phyloP scores from a whole-genome alignment of 1,284 basidiomycete species.

The Taiwanofungus camphoratus region DNA sequence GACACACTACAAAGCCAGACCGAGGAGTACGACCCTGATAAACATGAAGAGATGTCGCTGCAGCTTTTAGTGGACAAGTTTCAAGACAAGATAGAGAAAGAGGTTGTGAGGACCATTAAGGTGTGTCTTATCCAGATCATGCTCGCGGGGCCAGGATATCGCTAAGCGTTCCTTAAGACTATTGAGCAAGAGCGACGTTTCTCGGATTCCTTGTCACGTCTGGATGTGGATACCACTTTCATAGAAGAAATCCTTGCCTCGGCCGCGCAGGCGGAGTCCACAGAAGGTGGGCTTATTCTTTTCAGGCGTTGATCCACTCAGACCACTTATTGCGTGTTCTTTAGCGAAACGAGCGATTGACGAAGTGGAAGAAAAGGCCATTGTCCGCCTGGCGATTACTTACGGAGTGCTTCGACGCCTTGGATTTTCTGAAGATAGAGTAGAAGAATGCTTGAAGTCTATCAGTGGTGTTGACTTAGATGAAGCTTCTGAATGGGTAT shows the following conservation, averaged over 20 bases:
- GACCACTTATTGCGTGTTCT: constrained; percentile 4
- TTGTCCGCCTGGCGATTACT: constrained; percentile 70
- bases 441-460: constrained; percentile 62
- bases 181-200: constrained; percentile 83
- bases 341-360: constrained; percentile 37
- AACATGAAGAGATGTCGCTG: constrained; percentile 49
- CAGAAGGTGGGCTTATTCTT: constrained; percentile 30
- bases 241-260: constrained; percentile 58
- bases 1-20: constrained; percentile 8
- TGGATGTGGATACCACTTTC: constrained; percentile 61
- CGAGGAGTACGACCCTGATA: constrained; percentile 32
- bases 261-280: constrained; percentile 31
- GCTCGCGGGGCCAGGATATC: neutral
- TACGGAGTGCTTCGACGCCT: constrained; percentile 81
- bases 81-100: constrained; percentile 88
- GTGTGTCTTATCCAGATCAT: constrained; percentile 25
- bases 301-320: neutral
- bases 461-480: constrained; percentile 76
- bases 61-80: constrained; percentile 74
- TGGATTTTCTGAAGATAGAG: constrained; percentile 72
- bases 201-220: constrained; percentile 56
- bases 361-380: constrained; percentile 65
- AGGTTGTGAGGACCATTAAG: constrained; percentile 67
- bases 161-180: constrained; percentile 38
- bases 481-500: constrained; percentile 90